Base-by-base conservation (phyloP, 805 yeast genomes). In the Saturnispora diversa region DNA sequence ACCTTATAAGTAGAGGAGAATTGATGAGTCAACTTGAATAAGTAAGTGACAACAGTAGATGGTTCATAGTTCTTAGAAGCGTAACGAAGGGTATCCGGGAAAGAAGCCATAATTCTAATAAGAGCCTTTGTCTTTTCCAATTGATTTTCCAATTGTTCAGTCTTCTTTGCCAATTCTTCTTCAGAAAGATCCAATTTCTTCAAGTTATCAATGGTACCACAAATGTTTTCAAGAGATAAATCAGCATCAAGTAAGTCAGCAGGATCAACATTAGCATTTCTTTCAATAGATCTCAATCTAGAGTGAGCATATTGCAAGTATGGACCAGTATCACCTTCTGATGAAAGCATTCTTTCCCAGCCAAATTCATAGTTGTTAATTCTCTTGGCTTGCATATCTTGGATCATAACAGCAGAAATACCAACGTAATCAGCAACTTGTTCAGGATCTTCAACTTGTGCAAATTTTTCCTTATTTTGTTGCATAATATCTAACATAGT, bases 261-360 rank as follows among this genome's bases (percentile, higher is more conserved):
- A 5, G 59, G 49, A 6, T 68, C 58, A 39, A 80, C 72, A 22
- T 64, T 66, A 16, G 94, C 76, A 53, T 84, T 85, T 69, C 97
- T 82, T 66, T 85, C 88, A 53, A 92, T 87, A 6, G 97, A 87
- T 66, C 94, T 77, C 59, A 92, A 77, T 65, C 98, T 84, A 16
- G 97, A 87, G 66, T 92, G 98, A 32, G 98, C 97, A 59, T 92
- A 92, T 66, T 92, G 98, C 61, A 92, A 74, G 67, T 92, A 92
- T 45, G 98, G 97, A 60, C 98, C 98, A 43, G 98, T 92, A 65
- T 92, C 98, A 65, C 98, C 98, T 70, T 92, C 98, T 51, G 92
- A 88, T 3, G 97, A 86, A 33, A 84, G 74, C 97, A 92, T 92
- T 70, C 98, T 83, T 55, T 84, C 86, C 98, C 98, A 92, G 64